Evolutionary conservation across 2,329 filamentous ascomycete genomes (phyloP), one percentile per base, ranked within the genome.

Genomic region (Geosmithia morbida): DNA sequence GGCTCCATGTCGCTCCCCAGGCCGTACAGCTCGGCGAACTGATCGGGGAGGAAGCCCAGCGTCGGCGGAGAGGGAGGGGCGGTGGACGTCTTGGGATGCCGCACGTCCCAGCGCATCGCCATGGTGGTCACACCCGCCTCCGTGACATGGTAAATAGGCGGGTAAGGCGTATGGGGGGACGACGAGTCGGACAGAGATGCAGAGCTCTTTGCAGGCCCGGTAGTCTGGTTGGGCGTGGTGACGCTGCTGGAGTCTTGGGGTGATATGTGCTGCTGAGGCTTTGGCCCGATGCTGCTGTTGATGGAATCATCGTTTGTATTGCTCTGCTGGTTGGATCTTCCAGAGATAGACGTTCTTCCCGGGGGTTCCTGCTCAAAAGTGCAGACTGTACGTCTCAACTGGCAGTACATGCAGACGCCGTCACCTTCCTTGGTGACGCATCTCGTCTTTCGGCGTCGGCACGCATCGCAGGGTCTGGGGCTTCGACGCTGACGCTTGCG

Each of bases 1-100:
- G 59, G 59, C 48, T 61, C 59, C 59, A 61, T 60, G 47, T 61
- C 59, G 49, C 59, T 61, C 7, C 58, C 57, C 3, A 61, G 53
- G 14, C 59, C 59, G 48, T 61, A 61, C 6, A 61, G 53, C 53
- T 61, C 59, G 14, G 57, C 56, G 46, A 61, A 61, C 26, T 58
- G 54, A 18, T 50, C 45, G 6, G 53, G 52, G 1, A 53, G 53
- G 43, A 53, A 51, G 3, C 58, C 59, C 46, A 61, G 48, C 19
- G 58, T 56, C 13, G 49, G 42, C 54, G 51, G 41, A 54, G 46
- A 33, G 52, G 52, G 7, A 51, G 47, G 17, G 51, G 49, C 50
- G 50, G 50, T 18, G 49, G 19, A 14, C 47, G 44, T 41, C 49
- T 46, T 3, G 53, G 51, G 13, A 52, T 46, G 43, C 51, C 47